Base-by-base conservation (phyloP, 1,139 yeast genomes). In the Candida mesenterica region DNA sequence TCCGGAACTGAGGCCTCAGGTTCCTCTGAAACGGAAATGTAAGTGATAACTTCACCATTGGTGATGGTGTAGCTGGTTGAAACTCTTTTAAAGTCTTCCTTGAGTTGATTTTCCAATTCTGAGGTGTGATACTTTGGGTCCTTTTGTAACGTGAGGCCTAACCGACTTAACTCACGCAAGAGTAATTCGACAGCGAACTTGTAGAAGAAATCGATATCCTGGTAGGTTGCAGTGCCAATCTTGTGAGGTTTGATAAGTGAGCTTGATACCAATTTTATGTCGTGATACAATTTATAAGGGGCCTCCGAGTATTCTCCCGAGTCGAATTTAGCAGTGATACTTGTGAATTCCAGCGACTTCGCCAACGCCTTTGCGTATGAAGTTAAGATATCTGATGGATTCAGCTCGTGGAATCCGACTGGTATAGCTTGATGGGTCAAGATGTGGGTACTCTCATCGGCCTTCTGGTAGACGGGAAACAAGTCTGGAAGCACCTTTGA, bases 131-230 rank as follows among this genome's bases (percentile, higher is more conserved):
- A 16, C 5, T 30, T 31, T 5, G 37, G 40, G 15, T 47, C 44
- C 20, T 66, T 62, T 42, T 62, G 52, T 17, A 53, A 43, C 4
- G 46, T 38, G 14, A 46, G 33, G 10, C 61, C 52, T 13, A 49
- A 25, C 42, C 82, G 72, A 22, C 73, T 69, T 15, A 81, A 71
- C 56, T 89, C 97, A 50, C 95, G 76, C 36, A 88, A 59, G 25
- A 89, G 59, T 36, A 87, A 59, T 48, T 87, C 95, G 1, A 82
- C 72, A 3, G 86, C 61, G 48, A 82, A 79, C 52, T 77, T 81
- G 63, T 79, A 88, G 49, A 84, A 82, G 38, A 72, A 73, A 55
- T 86, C 92, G 28, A 83, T 65, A 45, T 72, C 68, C 15, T 61
- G 62, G 53, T 89, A 89, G 10, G 60, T 60, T 15, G 62, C 53